These are phyloP conservation scores for Macrolepiota albuminosa DNA, from an alignment of 768 basidiomycete genomes.

Conservation along the genomic window DNA sequence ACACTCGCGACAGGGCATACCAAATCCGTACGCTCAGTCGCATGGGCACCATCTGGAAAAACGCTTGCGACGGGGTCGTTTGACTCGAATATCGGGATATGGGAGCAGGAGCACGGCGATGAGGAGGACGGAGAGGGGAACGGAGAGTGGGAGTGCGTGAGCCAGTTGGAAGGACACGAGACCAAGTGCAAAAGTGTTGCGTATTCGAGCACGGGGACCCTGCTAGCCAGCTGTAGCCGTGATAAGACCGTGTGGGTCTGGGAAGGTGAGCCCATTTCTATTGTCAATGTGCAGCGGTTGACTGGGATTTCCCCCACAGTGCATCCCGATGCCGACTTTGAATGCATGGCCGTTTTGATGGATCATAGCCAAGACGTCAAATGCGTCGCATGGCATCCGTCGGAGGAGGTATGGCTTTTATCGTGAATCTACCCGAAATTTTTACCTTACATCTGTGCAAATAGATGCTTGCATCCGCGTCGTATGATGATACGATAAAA, in stretches of 20 bases:
- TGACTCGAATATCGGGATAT: slow-evolving; percentile 87
- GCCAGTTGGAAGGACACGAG: slow-evolving; percentile 89
- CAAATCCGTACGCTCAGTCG: slow-evolving; percentile 80
- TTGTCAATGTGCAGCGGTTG: slow-evolving; percentile 3
- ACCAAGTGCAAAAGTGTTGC: slow-evolving; percentile 93
- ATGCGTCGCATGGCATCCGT: slow-evolving; percentile 91
- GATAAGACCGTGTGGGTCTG: slow-evolving; percentile 99
- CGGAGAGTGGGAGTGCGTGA: slow-evolving; percentile 85
- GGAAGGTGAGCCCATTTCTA: slow-evolving; percentile 60
- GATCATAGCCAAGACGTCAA: slow-evolving; percentile 98
- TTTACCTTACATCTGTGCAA: slow-evolving; percentile 12
- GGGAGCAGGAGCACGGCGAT: slow-evolving; percentile 62
- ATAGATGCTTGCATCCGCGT: slow-evolving; percentile 92
- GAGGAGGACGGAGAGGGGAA: slow-evolving; percentile 28
- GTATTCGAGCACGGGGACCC: slow-evolving; percentile 69
- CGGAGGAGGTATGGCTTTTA: slow-evolving; percentile 68
- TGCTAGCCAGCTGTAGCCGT: slow-evolving; percentile 91
- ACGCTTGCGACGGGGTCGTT: slow-evolving; percentile 92
- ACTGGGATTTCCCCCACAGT: slow-evolving; percentile 38
- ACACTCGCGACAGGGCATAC: slow-evolving; percentile 81
- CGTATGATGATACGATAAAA: slow-evolving; percentile 95
- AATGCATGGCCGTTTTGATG: slow-evolving; percentile 93
- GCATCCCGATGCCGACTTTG: slow-evolving; percentile 89
- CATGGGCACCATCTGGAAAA: slow-evolving; percentile 86
- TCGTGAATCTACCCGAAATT: not conserved